These are phyloP conservation scores for Penicillium glabrum DNA, from an alignment of 2,329 filamentous ascomycete genomes.

Conservation along the genomic window DNA sequence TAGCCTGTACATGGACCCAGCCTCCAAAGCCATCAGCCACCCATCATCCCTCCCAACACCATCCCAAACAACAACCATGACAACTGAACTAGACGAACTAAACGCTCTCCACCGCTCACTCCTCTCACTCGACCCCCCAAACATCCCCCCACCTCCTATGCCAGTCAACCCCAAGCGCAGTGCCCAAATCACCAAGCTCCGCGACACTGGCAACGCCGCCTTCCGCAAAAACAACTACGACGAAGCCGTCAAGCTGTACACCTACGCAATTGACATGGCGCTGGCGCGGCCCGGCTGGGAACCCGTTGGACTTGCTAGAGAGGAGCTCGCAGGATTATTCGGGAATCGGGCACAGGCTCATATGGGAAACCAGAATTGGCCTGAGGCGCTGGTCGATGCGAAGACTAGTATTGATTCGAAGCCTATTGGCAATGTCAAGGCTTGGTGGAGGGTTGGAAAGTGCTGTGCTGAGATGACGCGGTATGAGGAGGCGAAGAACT, in stretches of 20 bases:
- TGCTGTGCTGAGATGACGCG: slow-evolving; percentile 90
- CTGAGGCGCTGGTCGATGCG: slow-evolving; percentile 83
- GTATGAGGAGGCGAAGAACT: slow-evolving; percentile 76
- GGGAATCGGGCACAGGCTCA: slow-evolving; percentile 87
- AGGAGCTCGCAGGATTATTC: slow-evolving; percentile 78
- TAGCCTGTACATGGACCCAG: slow-evolving; percentile 77
- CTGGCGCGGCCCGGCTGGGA: slow-evolving; percentile 82
- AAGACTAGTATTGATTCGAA: slow-evolving; percentile 86
- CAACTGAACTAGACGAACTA: slow-evolving; percentile 67
- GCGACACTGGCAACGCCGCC: slow-evolving; percentile 79
- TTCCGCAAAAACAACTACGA: slow-evolving; percentile 74
- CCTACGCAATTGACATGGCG: slow-evolving; percentile 87
- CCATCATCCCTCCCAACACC: slow-evolving; percentile 45
- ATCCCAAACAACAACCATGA: slow-evolving; percentile 53
- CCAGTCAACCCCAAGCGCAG: slow-evolving; percentile 91
- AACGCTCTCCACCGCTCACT: slow-evolving; percentile 76
- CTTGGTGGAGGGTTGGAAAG: slow-evolving; percentile 85
- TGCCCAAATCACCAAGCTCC: slow-evolving; percentile 84
- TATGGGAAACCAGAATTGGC: slow-evolving; percentile 77
- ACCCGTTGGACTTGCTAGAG: slow-evolving; percentile 75
- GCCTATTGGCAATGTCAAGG: slow-evolving; percentile 84
- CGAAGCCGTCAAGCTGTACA: slow-evolving; percentile 80
- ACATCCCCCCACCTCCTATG: slow-evolving; percentile 79
- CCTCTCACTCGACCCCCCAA: slow-evolving; percentile 62
- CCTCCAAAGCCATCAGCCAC: slow-evolving; percentile 67